phyloP scores from a whole-genome alignment of 2,329 filamentous ascomycete species.

The Whalleya microplaca region DNA sequence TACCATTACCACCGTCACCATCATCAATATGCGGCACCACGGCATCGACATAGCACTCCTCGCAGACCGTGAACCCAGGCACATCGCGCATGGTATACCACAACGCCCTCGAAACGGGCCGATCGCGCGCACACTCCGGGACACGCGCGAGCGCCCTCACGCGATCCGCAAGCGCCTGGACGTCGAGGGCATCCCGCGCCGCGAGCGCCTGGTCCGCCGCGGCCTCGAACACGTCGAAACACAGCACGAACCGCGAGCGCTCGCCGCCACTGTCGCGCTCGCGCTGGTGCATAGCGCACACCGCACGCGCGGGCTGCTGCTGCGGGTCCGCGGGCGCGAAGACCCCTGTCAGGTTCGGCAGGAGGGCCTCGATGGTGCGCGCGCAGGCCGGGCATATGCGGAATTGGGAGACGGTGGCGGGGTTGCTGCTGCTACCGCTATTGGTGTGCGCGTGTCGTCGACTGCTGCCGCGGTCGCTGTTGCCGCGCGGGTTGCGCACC shows the following conservation, averaged over 20 bases:
- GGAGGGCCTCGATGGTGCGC: constrained; percentile 70
- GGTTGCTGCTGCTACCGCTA: constrained; percentile 64
- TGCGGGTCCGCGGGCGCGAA: constrained; percentile 59
- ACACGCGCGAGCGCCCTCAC: constrained; percentile 61
- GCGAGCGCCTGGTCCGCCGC: constrained; percentile 55
- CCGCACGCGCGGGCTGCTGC: constrained; percentile 49
- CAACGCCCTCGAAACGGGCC: constrained; percentile 60
- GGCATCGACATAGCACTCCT: constrained; percentile 81
- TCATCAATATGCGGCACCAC: constrained; percentile 66
- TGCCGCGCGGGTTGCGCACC: constrained; percentile 68
- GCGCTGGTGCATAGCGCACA: constrained; percentile 71
- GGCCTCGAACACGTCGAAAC: constrained; percentile 64
- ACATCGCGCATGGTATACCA: constrained; percentile 82
- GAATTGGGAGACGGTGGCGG: too few relatives aligned
- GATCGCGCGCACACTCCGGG: constrained; percentile 68
- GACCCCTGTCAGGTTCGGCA: constrained; percentile 71
- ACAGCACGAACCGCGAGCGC: constrained; percentile 56
- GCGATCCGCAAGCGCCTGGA: constrained; percentile 65
- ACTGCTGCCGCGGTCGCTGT: constrained; percentile 64
- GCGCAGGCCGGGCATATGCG: constrained; percentile 76
- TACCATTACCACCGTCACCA: constrained; percentile 43
- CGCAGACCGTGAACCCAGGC: constrained; percentile 81
- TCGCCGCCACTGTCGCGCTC: constrained; percentile 5
- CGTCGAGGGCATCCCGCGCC: constrained; percentile 54
- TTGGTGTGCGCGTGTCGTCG: constrained; percentile 68